Evolutionary conservation across 2,329 filamentous ascomycete genomes (phyloP).

Genomic region (Cytospora chrysosperma): DNA sequence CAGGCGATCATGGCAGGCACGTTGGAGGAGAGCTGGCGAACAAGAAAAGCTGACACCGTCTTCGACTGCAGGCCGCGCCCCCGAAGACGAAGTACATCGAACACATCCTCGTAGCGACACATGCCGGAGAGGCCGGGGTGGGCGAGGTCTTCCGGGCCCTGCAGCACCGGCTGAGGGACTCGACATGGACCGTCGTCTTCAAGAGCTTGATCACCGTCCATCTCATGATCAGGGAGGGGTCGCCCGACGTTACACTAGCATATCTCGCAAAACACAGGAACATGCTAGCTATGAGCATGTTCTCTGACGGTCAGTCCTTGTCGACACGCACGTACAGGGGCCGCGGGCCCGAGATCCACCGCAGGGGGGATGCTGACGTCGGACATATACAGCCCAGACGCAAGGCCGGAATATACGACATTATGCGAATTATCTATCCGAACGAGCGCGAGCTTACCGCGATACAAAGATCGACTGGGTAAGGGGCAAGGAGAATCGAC

Average conservation of each 20-base stretch:
- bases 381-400: conserved; percentile 71
- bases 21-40: not conserved
- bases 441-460: conserved; percentile 78
- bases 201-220: conserved; percentile 95
- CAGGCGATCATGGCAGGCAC: not conserved
- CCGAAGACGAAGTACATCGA: conserved; percentile 99
- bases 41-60: conserved; percentile 26
- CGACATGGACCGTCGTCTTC: conserved; percentile 99
- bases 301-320: conserved; percentile 75
- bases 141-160: conserved; percentile 93
- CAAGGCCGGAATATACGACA: conserved; percentile 93
- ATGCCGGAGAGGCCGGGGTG: conserved; percentile 90
- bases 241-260: conserved; percentile 80
- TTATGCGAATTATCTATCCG: conserved; percentile 83
- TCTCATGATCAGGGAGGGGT: conserved; percentile 95
- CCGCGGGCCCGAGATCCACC: not conserved
- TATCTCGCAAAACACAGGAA: conserved; percentile 82
- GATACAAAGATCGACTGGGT: conserved; percentile 91
- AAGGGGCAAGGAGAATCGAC: conserved; percentile 72
- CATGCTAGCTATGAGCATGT: conserved; percentile 82
- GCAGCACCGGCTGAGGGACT: conserved; percentile 84
- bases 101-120: conserved; percentile 92
- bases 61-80: conserved; percentile 69
- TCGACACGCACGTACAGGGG: not conserved
- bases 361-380: conserved; percentile 26